phyloP scores from a whole-genome alignment of 148 eudicot species.

The Rhododendron ovatum region DNA sequence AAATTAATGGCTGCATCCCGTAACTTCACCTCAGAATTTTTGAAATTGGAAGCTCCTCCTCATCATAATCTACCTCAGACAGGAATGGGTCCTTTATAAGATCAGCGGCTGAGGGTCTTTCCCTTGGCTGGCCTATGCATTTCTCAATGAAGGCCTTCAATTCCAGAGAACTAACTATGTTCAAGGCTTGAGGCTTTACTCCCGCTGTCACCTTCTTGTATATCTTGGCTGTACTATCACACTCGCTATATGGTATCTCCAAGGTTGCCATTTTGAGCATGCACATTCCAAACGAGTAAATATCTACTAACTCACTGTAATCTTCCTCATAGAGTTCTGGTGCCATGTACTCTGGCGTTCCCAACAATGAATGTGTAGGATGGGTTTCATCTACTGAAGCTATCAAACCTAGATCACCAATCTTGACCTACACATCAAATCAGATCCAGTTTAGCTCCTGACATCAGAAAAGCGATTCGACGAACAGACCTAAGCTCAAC shows the following conservation, averaged over 20 bases:
- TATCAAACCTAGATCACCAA: too few species aligned
- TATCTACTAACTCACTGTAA: constrained; percentile 74
- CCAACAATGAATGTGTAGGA: too few species aligned
- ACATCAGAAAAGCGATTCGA: background rate
- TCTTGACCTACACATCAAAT: constrained; percentile 32
- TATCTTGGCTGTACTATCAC: too few species aligned
- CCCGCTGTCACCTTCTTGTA: too few species aligned
- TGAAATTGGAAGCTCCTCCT: constrained; percentile 17
- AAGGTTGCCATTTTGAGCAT: constrained; percentile 72
- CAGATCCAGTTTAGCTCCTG: constrained; percentile 16
- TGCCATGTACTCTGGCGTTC: too few species aligned
- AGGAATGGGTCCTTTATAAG: constrained; percentile 66
- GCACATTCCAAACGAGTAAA: constrained; percentile 80
- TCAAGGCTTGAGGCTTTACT: constrained; percentile 16
- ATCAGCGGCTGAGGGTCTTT: constrained; percentile 66
- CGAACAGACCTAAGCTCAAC: background rate
- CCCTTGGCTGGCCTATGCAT: constrained; percentile 63
- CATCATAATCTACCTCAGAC: constrained; percentile 21
- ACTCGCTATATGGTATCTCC: constrained; percentile 20
- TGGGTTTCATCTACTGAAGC: too few species aligned
- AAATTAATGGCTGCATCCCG: background rate
- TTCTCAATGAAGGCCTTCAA: constrained; percentile 69
- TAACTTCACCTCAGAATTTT: background rate
- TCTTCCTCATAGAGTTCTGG: constrained; percentile 59
- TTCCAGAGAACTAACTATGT: constrained; percentile 44